Percentiles rank a stretch among this genome's conserved stretches.
phyloP scores from a whole-genome alignment of 495 filamentous ascomycete genomes.

The Thozetella sp. region DNA sequence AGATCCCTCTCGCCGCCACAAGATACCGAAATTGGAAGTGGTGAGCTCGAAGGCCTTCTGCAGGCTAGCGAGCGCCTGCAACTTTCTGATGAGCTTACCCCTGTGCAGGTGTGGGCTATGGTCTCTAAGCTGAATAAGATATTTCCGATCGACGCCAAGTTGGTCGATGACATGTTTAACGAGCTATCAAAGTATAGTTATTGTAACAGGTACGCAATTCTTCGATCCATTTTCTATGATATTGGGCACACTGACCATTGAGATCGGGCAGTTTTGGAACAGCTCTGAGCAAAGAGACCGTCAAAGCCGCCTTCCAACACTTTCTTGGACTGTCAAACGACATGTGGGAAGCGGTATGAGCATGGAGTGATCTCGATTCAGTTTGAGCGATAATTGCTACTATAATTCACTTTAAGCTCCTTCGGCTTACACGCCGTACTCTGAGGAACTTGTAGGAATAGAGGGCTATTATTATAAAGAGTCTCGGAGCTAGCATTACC shows the following conservation, averaged over 20 bases:
- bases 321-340: background rate
- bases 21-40: background rate
- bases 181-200: background rate
- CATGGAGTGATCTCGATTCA: too few relatives aligned
- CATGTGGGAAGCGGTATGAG: background rate
- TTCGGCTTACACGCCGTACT: too few relatives aligned
- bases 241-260: background rate
- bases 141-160: background rate
- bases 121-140: background rate
- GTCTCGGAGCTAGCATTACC: too few relatives aligned
- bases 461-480: too few relatives aligned
- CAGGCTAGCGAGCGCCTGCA: background rate
- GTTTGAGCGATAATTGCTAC: too few relatives aligned
- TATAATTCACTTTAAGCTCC: too few relatives aligned
- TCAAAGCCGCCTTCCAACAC: background rate
- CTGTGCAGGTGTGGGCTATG: background rate
- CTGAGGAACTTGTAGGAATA: too few relatives aligned
- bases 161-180: background rate
- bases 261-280: background rate
- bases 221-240: background rate
- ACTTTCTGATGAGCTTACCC: background rate
- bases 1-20: background rate
- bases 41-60: background rate
- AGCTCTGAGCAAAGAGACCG: background rate
- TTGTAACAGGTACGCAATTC: background rate